Conservation (phyloP, 2,329 filamentous ascomycete genomes). For the Trichoderma polysporum region DNA sequence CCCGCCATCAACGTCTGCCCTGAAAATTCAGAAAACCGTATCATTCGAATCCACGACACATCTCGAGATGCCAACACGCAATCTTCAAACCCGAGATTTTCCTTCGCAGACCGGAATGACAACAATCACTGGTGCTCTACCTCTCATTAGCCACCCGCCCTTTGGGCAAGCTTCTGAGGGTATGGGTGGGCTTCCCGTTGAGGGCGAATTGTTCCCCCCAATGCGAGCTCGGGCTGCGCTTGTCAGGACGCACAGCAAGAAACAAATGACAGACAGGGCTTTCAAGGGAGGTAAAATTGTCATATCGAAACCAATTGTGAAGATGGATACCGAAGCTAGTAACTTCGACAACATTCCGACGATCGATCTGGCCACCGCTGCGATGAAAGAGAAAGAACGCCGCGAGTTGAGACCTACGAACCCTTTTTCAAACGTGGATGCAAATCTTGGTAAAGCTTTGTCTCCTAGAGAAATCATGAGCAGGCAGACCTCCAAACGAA, state of each 20-base stretch:
- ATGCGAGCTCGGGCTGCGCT: constrained; percentile 34
- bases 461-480: constrained; percentile 36
- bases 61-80: not conserved
- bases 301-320: constrained; percentile 52
- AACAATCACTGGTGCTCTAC: constrained; percentile 30
- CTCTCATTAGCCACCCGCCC: constrained; percentile 40
- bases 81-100: constrained; percentile 22
- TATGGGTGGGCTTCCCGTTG: constrained; percentile 40
- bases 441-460: constrained; percentile 36
- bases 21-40: not conserved
- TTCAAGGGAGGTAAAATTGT: constrained; percentile 40
- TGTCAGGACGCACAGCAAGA: constrained; percentile 15
- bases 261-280: constrained; percentile 21
- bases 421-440: constrained; percentile 34
- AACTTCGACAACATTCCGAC: constrained; percentile 48
- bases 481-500: constrained; percentile 40
- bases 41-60: not conserved
- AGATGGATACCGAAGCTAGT: constrained; percentile 36
- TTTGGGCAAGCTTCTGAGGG: constrained; percentile 38
- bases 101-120: not conserved
- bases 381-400: constrained; percentile 46
- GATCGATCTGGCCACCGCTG: constrained; percentile 51
- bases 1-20: not conserved
- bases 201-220: constrained; percentile 45
- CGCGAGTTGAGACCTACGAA: constrained; percentile 36